Conservation (phyloP, 208 protist species). For the Leishmania guyanensis region DNA sequence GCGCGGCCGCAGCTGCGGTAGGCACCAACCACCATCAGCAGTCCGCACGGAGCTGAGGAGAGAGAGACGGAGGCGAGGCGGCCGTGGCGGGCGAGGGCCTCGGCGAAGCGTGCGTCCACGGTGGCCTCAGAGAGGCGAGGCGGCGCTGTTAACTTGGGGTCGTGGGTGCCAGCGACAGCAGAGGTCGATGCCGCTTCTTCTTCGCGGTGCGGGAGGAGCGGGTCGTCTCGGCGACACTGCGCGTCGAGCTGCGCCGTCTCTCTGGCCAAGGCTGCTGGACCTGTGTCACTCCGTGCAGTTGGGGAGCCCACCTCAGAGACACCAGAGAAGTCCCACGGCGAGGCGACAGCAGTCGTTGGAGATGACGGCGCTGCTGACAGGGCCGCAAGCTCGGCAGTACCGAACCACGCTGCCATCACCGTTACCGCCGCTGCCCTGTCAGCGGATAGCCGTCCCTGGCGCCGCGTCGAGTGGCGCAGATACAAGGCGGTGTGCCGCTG, state of each 20-base stretch:
- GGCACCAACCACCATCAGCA: constrained; percentile 59
- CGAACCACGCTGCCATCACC: constrained; percentile 19
- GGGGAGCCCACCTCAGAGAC: background rate
- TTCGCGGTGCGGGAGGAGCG: background rate
- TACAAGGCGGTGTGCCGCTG: constrained; percentile 38
- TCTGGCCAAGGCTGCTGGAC: background rate
- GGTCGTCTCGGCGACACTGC: constrained; percentile 3
- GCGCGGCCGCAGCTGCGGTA: constrained; percentile 51
- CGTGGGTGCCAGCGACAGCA: background rate
- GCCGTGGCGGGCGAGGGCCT: constrained; percentile 16
- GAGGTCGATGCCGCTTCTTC: background rate
- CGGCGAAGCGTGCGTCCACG: constrained; percentile 3
- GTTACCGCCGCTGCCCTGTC: background rate
- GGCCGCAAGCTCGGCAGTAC: background rate
- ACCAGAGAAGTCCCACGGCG: constrained; percentile 5
- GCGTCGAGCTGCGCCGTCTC: constrained; percentile 2
- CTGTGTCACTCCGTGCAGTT: background rate
- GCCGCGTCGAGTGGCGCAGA: constrained; percentile 3
- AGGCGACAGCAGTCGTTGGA: background rate
- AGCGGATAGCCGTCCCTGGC: background rate
- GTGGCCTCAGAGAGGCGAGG: background rate
- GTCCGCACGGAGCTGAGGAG: constrained; percentile 45
- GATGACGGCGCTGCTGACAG: background rate
- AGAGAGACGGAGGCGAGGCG: constrained; percentile 12
- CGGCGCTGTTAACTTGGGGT: background rate